Evolutionary conservation across 306 rosid genomes (phyloP).

Genomic region (Inga laurina): DNA sequence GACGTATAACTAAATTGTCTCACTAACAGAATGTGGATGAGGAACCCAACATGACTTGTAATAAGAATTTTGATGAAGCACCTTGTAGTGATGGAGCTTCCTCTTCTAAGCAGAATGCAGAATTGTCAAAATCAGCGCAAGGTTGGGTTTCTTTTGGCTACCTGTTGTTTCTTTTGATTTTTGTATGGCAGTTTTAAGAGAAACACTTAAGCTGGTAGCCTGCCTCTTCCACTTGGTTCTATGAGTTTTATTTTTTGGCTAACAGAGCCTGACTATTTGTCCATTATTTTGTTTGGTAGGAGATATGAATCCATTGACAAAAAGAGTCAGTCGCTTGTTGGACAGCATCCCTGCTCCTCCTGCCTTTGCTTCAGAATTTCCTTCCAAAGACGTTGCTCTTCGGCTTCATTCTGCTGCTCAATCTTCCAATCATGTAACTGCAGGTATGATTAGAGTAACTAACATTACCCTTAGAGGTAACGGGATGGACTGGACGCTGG

Average conservation of each 20-base stretch:
- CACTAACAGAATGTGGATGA: slow-evolving; percentile 52
- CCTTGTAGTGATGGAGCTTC: slow-evolving; percentile 45
- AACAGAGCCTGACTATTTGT: neutral
- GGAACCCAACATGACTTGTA: slow-evolving; percentile 35
- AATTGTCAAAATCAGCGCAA: slow-evolving; percentile 37
- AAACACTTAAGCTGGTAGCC: slow-evolving; percentile 3
- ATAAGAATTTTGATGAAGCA: slow-evolving; percentile 47
- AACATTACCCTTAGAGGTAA: slow-evolving; percentile 50
- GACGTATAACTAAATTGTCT: slow-evolving; percentile 12
- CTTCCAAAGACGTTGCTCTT: slow-evolving; percentile 60
- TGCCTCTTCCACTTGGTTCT: neutral
- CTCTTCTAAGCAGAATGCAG: slow-evolving; percentile 42
- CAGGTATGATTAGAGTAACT: slow-evolving; percentile 83
- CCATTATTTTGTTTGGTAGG: slow-evolving; percentile 40
- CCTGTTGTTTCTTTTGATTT: neutral
- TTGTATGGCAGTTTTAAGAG: neutral
- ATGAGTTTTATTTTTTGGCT: neutral
- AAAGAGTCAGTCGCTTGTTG: slow-evolving; percentile 58
- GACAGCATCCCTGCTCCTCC: slow-evolving; percentile 82
- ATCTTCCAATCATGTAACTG: slow-evolving; percentile 73
- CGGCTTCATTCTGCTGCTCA: slow-evolving; percentile 53
- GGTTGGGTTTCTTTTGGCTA: slow-evolving; percentile 44
- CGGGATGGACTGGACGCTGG: slow-evolving; percentile 53
- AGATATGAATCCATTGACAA: slow-evolving; percentile 46
- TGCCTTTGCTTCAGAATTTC: slow-evolving; percentile 76